Conservation (phyloP, 1,284 basidiomycete genomes). For the Cutaneotrichosporon dermatis region DNA sequence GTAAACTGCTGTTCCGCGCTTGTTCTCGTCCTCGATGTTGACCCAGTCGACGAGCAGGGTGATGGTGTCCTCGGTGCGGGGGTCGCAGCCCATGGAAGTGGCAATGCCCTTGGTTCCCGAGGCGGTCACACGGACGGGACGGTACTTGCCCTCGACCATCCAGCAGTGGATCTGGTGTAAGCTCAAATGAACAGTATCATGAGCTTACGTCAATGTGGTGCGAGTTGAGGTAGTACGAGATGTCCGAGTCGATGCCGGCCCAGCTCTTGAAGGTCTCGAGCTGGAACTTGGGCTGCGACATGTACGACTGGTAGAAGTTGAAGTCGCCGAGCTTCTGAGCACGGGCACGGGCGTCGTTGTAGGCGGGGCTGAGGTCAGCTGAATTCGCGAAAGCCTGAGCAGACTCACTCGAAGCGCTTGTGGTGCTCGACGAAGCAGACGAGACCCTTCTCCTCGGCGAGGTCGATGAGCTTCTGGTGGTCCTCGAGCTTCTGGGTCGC, state of each 20-base stretch:
- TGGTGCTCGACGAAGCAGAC: conserved; percentile 85
- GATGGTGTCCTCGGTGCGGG: conserved; percentile 84
- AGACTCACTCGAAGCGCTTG: conserved; percentile 60
- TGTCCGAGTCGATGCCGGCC: conserved; percentile 90
- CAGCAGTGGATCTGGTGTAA: conserved; percentile 66
- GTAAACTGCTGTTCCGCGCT: conserved; percentile 63
- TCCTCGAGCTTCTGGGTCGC: conserved; percentile 79
- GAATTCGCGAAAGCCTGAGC: too few species aligned
- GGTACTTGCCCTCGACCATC: conserved; percentile 71
- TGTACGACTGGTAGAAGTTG: conserved; percentile 67
- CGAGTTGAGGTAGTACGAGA: conserved; percentile 83
- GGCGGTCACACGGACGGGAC: conserved; percentile 76
- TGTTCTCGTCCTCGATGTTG: conserved; percentile 63
- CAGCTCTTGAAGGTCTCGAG: conserved; percentile 89
- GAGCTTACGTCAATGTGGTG: conserved; percentile 65
- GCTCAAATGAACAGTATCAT: conserved; percentile 56
- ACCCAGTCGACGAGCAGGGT: conserved; percentile 91
- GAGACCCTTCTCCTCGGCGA: conserved; percentile 70
- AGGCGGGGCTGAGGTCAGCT: conserved; percentile 59
- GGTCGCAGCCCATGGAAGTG: conserved; percentile 61
- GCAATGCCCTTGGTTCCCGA: conserved; percentile 85
- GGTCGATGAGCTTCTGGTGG: conserved; percentile 70
- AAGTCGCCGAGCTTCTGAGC: conserved; percentile 77
- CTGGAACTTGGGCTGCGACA: conserved; percentile 93
- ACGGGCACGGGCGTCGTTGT: conserved; percentile 75